Conservation (phyloP, 345 rosid genomes). For the Isatis tinctoria region DNA sequence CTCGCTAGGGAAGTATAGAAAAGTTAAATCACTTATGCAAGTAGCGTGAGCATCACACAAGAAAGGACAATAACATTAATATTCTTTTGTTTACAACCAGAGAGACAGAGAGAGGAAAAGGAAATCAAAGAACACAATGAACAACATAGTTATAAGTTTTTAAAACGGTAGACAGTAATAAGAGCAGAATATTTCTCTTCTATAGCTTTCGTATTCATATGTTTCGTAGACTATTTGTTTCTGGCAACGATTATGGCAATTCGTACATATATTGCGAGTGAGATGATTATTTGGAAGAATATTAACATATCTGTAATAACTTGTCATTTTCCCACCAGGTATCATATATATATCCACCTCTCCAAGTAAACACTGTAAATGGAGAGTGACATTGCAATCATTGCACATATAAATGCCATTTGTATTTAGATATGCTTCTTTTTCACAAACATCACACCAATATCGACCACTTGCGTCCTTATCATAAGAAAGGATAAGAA, state of each 20-base stretch:
- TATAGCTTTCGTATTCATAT: no score
- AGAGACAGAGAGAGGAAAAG: not conserved
- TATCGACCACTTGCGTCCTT: not conserved
- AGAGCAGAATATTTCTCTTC: not conserved
- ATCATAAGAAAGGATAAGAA: not conserved
- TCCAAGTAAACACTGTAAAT: no score
- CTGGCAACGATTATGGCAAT: not conserved
- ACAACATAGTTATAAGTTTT: no score
- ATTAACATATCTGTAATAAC: no score
- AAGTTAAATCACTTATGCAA: constrained; percentile 55
- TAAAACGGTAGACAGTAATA: no score
- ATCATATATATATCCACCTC: no score
- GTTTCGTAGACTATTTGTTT: not conserved
- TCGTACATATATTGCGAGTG: no score
- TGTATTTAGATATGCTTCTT: not conserved
- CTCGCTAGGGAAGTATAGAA: constrained; percentile 78
- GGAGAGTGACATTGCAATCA: not conserved
- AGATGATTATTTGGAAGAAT: no score
- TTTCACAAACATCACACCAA: not conserved
- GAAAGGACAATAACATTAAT: not conserved
- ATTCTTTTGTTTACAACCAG: not conserved
- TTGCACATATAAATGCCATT: not conserved
- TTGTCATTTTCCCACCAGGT: no score
- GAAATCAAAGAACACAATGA: not conserved
- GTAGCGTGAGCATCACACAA: constrained; percentile 23